Percentiles rank a stretch among this genome's conserved stretches.
These are phyloP conservation scores for Cutaneotrichosporon mucoides DNA, from an alignment of 1,284 basidiomycete genomes.

Conservation along the genomic window DNA sequence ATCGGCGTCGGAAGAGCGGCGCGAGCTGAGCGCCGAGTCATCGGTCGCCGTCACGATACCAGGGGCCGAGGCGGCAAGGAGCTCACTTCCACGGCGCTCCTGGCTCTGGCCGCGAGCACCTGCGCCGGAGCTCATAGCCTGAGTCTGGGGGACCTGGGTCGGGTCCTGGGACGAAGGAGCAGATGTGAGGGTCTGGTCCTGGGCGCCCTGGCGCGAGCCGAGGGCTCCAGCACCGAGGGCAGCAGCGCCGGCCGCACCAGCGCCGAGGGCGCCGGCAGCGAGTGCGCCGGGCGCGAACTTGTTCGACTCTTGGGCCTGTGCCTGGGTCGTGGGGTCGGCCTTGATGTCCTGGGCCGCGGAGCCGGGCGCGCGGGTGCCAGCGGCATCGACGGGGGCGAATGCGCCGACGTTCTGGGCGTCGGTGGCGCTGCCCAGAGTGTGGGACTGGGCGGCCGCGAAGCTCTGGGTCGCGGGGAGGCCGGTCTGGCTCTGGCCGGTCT, in stretches of 20 bases:
- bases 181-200: not conserved
- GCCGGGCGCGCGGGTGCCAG: conserved; percentile 2
- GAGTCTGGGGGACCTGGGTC: too few relatives aligned
- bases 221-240: not conserved
- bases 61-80: conserved; percentile 1
- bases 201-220: not conserved
- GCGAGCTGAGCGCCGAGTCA: not conserved
- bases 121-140: too few relatives aligned
- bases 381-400: conserved; percentile 1
- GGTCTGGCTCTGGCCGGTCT: too few relatives aligned
- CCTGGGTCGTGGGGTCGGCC: conserved; percentile 2
- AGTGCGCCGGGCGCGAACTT: not conserved
- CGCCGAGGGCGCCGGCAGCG: not conserved
- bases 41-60: not conserved
- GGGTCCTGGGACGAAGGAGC: too few relatives aligned
- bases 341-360: not conserved
- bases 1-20: not conserved
- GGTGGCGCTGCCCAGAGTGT: not conserved
- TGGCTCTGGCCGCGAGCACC: too few relatives aligned
- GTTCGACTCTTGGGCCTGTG: not conserved
- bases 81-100: not conserved
- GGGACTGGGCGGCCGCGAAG: not conserved
- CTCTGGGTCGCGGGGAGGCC: too few relatives aligned
- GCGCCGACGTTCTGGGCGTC: not conserved
- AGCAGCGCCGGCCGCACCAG: not conserved